phyloP scores from a whole-genome alignment of 495 filamentous ascomycete species.

The Penicillium coprophilum region DNA sequence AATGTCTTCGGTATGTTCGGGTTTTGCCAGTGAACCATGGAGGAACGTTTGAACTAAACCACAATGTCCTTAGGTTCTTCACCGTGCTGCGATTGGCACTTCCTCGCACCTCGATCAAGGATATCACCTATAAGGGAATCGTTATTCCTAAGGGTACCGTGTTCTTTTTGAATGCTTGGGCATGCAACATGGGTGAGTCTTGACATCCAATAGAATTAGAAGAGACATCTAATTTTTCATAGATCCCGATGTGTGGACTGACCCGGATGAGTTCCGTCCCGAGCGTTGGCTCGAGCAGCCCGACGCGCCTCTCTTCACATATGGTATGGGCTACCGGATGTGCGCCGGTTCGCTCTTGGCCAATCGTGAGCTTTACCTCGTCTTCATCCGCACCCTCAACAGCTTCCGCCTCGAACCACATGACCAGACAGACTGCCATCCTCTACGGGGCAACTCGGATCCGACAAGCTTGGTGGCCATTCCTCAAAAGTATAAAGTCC shows the following conservation, averaged over 20 bases:
- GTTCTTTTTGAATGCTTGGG: constrained; percentile 65
- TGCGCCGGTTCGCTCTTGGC: constrained; percentile 63
- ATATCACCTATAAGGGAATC: constrained; percentile 56
- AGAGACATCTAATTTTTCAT: constrained; percentile 1
- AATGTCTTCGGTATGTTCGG: constrained; percentile 51
- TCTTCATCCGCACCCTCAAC: constrained; percentile 60
- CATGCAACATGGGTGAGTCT: constrained; percentile 58
- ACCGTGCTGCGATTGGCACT: constrained; percentile 61
- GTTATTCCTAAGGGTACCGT: constrained; percentile 59
- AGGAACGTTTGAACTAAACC: background rate
- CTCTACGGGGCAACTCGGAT: constrained; percentile 54
- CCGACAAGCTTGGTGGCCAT: constrained; percentile 59
- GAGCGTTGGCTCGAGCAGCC: constrained; percentile 64
- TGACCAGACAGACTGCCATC: constrained; percentile 53
- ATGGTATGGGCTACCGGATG: constrained; percentile 65
- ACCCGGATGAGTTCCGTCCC: constrained; percentile 59
- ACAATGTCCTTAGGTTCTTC: constrained; percentile 43
- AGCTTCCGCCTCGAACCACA: constrained; percentile 56
- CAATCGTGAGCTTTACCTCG: constrained; percentile 64
- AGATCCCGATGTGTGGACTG: constrained; percentile 58
- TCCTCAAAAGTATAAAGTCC: constrained; percentile 54
- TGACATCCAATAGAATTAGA: background rate
- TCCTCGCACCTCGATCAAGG: constrained; percentile 58
- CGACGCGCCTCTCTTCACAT: constrained; percentile 60
- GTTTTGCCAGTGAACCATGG: background rate